phyloP scores from a whole-genome alignment of 345 rosid genomes.

The Carallia brachiata region DNA sequence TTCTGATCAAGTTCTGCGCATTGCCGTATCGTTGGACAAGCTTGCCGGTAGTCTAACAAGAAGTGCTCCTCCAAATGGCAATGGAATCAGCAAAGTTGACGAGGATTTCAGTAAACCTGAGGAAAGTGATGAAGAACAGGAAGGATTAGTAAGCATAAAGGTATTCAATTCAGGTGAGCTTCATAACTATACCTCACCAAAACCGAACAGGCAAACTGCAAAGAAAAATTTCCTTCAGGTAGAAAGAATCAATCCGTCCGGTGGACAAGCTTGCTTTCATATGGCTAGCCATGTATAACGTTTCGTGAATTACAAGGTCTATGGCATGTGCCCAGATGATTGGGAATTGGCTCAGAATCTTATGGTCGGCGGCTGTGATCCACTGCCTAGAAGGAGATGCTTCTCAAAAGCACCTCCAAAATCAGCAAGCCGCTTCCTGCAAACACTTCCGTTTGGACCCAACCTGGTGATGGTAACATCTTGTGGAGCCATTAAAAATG shows the following conservation, averaged over 20 bases:
- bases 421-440: constrained; percentile 31
- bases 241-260: constrained; percentile 41
- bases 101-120: constrained; percentile 34
- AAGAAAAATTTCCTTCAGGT: constrained; percentile 52
- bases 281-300: constrained; percentile 35
- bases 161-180: constrained; percentile 44
- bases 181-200: constrained; percentile 37
- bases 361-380: constrained; percentile 46
- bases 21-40: constrained; percentile 47
- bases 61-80: constrained; percentile 13
- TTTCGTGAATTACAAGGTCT: constrained; percentile 44
- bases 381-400: constrained; percentile 57
- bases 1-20: constrained; percentile 42
- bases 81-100: constrained; percentile 28
- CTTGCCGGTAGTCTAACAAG: constrained; percentile 33
- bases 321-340: constrained; percentile 47
- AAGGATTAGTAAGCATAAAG: constrained; percentile 14
- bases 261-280: constrained; percentile 37
- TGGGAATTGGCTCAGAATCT: constrained; percentile 49
- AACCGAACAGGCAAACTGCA: constrained; percentile 35
- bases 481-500: constrained; percentile 54
- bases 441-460: constrained; percentile 46
- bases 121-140: constrained; percentile 35
- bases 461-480: constrained; percentile 39
- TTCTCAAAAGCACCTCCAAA: constrained; percentile 41